Evolutionary conservation across 768 basidiomycete species (phyloP).

Genomic region (Russula brevipes): DNA sequence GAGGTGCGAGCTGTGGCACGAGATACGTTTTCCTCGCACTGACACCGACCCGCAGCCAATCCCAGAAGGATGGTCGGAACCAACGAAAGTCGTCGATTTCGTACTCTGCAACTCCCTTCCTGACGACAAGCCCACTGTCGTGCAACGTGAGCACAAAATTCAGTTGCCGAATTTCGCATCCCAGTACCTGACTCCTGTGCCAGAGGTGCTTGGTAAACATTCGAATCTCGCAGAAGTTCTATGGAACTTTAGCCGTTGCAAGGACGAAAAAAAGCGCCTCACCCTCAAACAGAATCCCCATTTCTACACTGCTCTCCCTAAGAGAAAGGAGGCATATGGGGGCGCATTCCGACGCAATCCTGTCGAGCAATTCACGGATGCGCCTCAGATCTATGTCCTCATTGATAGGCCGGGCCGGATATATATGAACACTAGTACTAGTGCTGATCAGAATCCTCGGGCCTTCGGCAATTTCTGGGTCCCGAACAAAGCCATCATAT

Average conservation of each 20-base stretch:
- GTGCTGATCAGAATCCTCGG: background rate
- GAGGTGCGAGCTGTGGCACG: background rate
- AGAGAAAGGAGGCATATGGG: background rate
- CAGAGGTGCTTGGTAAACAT: constrained; percentile 8
- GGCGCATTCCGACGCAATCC: background rate
- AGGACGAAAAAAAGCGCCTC: background rate
- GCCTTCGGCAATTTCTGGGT: constrained; percentile 16
- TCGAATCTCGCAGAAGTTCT: constrained; percentile 8
- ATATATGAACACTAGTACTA: constrained; percentile 3
- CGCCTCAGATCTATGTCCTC: constrained; percentile 8
- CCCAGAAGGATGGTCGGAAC: background rate
- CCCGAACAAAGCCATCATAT: constrained; percentile 3
- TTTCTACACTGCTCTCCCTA: constrained; percentile 2
- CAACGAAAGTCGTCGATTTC: constrained; percentile 2
- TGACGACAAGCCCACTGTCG: background rate
- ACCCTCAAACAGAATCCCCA: constrained; percentile 15
- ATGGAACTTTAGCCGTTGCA: constrained; percentile 17
- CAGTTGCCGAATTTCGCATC: background rate
- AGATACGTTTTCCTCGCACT: background rate
- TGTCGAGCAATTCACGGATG: background rate
- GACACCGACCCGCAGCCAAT: background rate
- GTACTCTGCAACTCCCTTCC: constrained; percentile 2
- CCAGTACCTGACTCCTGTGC: background rate
- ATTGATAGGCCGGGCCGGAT: constrained; percentile 3
- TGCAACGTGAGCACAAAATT: constrained; percentile 1